Conservation (phyloP, 1,284 basidiomycete species). For the Ceratobasidium sp. region DNA sequence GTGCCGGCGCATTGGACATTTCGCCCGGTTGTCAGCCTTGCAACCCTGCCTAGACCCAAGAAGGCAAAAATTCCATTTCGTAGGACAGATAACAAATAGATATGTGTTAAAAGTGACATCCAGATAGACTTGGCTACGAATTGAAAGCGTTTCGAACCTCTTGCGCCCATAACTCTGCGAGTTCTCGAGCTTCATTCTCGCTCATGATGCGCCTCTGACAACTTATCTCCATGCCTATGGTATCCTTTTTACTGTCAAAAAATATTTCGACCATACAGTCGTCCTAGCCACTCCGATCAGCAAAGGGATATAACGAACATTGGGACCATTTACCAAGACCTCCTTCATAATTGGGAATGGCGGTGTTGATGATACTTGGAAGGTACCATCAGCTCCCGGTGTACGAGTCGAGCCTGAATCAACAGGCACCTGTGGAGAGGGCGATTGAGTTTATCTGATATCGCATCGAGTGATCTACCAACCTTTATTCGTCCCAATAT, state of each 20-base stretch:
- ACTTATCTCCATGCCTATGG: slow-evolving; percentile 36
- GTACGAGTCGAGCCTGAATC: neutral
- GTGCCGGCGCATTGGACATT: neutral
- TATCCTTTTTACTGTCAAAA: slow-evolving; percentile 40
- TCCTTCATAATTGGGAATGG: slow-evolving; percentile 13
- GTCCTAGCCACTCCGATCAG: slow-evolving; percentile 8
- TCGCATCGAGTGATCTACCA: slow-evolving; percentile 10
- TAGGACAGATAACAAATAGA: neutral
- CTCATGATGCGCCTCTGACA: slow-evolving; percentile 14
- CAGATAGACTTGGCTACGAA: neutral
- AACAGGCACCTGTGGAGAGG: slow-evolving; percentile 1
- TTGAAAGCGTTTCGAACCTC: slow-evolving; percentile 20
- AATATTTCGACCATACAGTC: slow-evolving; percentile 41
- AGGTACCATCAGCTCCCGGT: neutral
- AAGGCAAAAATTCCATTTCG: slow-evolving; percentile 12
- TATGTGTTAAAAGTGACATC: neutral
- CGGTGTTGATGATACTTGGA: slow-evolving; percentile 20
- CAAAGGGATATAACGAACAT: neutral
- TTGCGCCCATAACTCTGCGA: slow-evolving; percentile 17
- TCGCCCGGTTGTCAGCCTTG: neutral
- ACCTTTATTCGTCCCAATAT: slow-evolving; percentile 40
- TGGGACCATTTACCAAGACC: slow-evolving; percentile 11
- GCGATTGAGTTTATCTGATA: neutral
- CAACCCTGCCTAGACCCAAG: neutral
- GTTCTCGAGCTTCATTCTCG: slow-evolving; percentile 5